Evolutionary conservation across 1,139 yeast species (phyloP), one percentile per base, ranked within the genome.

Genomic region (Nadsonia starkeyi-henricii): DNA sequence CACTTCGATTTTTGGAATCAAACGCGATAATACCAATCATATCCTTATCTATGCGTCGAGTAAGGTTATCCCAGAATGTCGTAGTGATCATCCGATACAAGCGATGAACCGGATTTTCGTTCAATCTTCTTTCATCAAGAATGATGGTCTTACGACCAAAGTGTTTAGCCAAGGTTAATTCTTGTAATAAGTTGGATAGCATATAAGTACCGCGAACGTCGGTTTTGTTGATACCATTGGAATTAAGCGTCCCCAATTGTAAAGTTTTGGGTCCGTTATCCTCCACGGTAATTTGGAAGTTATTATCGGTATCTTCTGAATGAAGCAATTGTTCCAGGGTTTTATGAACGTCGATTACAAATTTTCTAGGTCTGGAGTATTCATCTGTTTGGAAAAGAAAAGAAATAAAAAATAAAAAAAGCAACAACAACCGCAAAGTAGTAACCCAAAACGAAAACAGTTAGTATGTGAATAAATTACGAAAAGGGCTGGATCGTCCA

Each of bases 241-340:
- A 85, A 61, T 84, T 84, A 45, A 80, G 85, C 0, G 96, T 85
- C 5, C 95, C 95, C 42, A 88, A 70, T 55, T 79, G 74, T 54
- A 86, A 69, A 17, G 84, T 93, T 61, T 88, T 88, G n/a, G 96
- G 96, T 0, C 96, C 96, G 2, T 79, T 75, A 62, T 88, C 96
- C 59, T 88, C 96, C 48, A 88, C 82, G 15, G 96, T 88, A 58
- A 89, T 89, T 64, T 89, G 96, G 63, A 68, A 79, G 63, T 89
- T 83, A 50, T 73, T 73, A 63, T 88, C 95, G 2, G 96, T 88
- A 62, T 89, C 97, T 57, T 43, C 21, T 3, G 39, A 33, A 33
- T 33, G 39, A 33, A 33, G 39, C 12, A 33, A 33, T 33, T 33
- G 39, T 15, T 12, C 39, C 17, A 33, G 12, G 12, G 39, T 33